Evolutionary conservation across 805 yeast genomes (phyloP).

Genomic region (Candida takata): DNA sequence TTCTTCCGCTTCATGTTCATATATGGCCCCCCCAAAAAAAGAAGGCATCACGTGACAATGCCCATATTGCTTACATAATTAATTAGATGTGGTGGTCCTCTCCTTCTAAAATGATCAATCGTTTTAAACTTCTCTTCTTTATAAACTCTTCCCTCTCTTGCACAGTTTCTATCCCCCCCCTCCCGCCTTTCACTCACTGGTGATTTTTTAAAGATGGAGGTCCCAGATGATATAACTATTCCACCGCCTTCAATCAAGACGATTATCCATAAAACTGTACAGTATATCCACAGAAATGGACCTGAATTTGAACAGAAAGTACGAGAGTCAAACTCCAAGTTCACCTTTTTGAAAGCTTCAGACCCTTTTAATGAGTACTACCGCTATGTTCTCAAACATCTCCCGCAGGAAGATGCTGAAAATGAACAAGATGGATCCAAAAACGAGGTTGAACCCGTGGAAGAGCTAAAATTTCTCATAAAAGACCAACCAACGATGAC

Average conservation of each 20-base stretch:
- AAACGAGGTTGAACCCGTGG: conserved; percentile 3
- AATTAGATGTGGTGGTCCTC: no score
- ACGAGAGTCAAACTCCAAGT: conserved; percentile 38
- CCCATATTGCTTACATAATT: no score
- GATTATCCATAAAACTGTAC: conserved; percentile 65
- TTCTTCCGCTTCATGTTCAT: no score
- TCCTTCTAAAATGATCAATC: no score
- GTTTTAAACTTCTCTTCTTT: no score
- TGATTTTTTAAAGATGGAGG: conserved; percentile 13
- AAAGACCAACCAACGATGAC: conserved; percentile 37
- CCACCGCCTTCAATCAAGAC: conserved; percentile 48
- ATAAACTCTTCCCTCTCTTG: no score
- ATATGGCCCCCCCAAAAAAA: no score
- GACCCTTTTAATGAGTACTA: conserved; percentile 58
- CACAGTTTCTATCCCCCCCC: no score
- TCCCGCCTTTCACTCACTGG: no score
- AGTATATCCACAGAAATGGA: conserved; percentile 66
- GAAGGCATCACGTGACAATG: no score
- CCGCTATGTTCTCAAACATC: conserved; percentile 34
- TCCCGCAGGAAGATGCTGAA: conserved; percentile 16
- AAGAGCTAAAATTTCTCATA: conserved; percentile 10
- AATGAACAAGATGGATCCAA: conserved; percentile 13
- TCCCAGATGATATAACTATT: conserved; percentile 38
- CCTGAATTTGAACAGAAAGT: conserved; percentile 54
- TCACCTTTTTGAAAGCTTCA: conserved; percentile 51